Evolutionary conservation across 2,329 filamentous ascomycete species (phyloP).

Genomic region (Raffaelea ambrosiae): DNA sequence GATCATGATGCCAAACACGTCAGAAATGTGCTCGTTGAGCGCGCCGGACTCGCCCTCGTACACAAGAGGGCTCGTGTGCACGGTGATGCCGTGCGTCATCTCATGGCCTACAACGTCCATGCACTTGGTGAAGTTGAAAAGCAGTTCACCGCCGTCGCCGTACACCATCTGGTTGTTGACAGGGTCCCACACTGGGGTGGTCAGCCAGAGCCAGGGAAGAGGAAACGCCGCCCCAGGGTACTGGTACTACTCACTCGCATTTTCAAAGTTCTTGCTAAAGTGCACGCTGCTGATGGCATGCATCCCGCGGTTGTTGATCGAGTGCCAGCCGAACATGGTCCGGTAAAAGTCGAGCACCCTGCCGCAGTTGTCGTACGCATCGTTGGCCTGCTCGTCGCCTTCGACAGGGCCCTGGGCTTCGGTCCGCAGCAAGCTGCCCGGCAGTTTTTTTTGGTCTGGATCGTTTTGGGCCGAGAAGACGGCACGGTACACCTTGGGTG

Average conservation of each 20-base stretch:
- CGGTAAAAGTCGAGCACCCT: conserved; percentile 41
- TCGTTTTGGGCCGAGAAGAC: conserved; percentile 32
- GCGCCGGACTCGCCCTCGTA: conserved; percentile 45
- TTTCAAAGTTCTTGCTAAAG: conserved; percentile 39
- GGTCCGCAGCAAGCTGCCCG: conserved; percentile 31
- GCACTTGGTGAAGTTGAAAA: conserved; percentile 41
- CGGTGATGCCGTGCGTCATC: conserved; percentile 45
- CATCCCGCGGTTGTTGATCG: conserved; percentile 41
- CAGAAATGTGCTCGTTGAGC: conserved; percentile 48
- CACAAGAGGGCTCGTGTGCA: conserved; percentile 39
- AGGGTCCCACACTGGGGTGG: conserved; percentile 37
- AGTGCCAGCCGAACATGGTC: conserved; percentile 39
- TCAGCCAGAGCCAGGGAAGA: background rate
- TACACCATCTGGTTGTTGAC: conserved; percentile 44
- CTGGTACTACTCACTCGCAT: conserved; percentile 34
- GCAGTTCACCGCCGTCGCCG: conserved; percentile 43
- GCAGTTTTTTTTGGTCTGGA: conserved; percentile 26
- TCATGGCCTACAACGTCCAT: conserved; percentile 51
- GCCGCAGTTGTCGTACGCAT: conserved; percentile 42
- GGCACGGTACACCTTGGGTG: too few species aligned
- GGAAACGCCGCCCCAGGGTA: too few species aligned
- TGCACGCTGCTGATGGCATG: conserved; percentile 45
- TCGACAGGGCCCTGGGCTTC: conserved; percentile 31
- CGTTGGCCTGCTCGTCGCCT: conserved; percentile 37
- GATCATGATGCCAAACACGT: conserved; percentile 49